phyloP scores from a whole-genome alignment of 2,329 filamentous ascomycete genomes.

The Clonostachys rosea region DNA sequence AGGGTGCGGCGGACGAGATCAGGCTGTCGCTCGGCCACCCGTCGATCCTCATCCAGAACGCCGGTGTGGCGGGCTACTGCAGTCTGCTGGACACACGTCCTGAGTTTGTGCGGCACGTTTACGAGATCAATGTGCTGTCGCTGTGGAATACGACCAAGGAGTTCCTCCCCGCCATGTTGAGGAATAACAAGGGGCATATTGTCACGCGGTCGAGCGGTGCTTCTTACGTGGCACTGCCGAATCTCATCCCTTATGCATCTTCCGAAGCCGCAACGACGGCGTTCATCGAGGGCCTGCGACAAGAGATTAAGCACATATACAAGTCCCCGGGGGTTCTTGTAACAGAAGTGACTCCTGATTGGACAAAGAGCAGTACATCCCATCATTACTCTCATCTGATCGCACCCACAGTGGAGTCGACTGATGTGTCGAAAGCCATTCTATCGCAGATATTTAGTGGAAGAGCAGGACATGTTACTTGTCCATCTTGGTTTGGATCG shows the following conservation, averaged over 20 bases:
- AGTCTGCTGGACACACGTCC: conserved; percentile 54
- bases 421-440: no score
- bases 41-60: conserved; percentile 70
- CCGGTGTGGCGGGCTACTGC: conserved; percentile 57
- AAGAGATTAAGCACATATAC: conserved; percentile 43
- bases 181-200: conserved; percentile 64
- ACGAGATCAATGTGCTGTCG: conserved; percentile 65
- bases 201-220: conserved; percentile 66
- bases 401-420: no score
- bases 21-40: conserved; percentile 54
- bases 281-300: conserved; percentile 62
- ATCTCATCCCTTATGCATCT: conserved; percentile 63
- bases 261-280: conserved; percentile 62
- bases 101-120: conserved; percentile 58
- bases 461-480: no score
- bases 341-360: no score
- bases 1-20: conserved; percentile 44
- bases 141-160: conserved; percentile 62
- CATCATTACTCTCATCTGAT: no score
- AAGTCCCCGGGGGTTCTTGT: no score
- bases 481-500: no score
- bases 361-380: no score
- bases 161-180: conserved; percentile 63
- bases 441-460: no score
- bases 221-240: conserved; percentile 53